Base-by-base conservation (phyloP, 352 stramenopile genomes). In the Globisporangium spiculum region DNA sequence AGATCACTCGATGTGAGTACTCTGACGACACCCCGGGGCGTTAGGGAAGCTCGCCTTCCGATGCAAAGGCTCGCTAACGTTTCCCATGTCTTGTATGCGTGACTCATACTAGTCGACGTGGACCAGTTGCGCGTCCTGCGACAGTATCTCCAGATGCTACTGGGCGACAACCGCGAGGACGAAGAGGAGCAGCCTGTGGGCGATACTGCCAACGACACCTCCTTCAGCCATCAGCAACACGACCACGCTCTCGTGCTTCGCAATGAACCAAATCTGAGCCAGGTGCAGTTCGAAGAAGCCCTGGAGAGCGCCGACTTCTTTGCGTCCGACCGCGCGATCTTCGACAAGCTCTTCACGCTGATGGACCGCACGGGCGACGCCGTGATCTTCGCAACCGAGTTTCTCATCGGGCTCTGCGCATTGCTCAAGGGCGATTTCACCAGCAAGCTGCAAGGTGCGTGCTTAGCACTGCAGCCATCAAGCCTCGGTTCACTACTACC, bases 311-410 rank as follows among this genome's bases (percentile, higher is more conserved):
- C 75, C 53, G 71, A 80, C 27, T 80, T 92, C 61, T 74, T 67
- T 3, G 63, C 70, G 9, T 82, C 75, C 0, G 84, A 89, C 50
- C 70, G 79, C 32, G 71, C 68, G 10, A 84, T 92, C 55, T 75
- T 89, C 26, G 77, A 89, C 27, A 77, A 70, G 3, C 41, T 92
- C 34, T 89, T 92, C 55, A 83, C 73, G 14, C 73, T 92, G 44
- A 61, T 92, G 66, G 84, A 92, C 72, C 72, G 72, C 9, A 89
- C 81, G 0, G 81, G 81, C 0, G 81, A 90, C 46, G 84, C 88
- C 5, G 66, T 77, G 1, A 68, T 92, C 32, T 54, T 81, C 22
- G 64, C 72, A 0, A 58, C 71, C 2, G 74, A 89, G 59, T 79
- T 92, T 30, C 74, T 86, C 8, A 73, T 90, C 41, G 79, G 67